These are phyloP conservation scores for Fusarium continuum DNA, from an alignment of 2,329 filamentous ascomycete species.

Conservation along the genomic window DNA sequence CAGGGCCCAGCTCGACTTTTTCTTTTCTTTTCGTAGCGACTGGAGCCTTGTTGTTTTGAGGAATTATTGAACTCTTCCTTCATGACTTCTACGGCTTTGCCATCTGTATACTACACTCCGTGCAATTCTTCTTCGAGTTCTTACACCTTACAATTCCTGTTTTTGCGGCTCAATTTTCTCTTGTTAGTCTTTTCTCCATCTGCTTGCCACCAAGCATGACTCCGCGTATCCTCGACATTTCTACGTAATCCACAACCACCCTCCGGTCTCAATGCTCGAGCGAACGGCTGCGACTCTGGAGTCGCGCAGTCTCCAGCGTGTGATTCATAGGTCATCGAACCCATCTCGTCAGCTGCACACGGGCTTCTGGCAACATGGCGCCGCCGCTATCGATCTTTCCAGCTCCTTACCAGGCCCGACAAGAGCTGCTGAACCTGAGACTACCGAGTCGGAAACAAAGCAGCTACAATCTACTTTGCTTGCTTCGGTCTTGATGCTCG, in stretches of 20 bases:
- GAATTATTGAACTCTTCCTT: background rate
- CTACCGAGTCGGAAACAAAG: conserved; percentile 38
- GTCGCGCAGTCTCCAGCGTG: conserved; percentile 63
- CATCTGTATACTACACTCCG: background rate
- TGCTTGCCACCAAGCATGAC: conserved; percentile 39
- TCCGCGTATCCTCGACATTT: conserved; percentile 9
- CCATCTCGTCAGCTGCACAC: conserved; percentile 57
- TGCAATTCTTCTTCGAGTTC: background rate
- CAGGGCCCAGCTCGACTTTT: conserved; percentile 16
- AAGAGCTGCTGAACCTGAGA: conserved; percentile 36
- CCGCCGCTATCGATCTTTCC: conserved; percentile 58
- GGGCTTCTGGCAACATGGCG: conserved; percentile 65
- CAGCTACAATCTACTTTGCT: conserved; percentile 46
- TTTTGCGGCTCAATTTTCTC: background rate
- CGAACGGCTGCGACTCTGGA: conserved; percentile 65
- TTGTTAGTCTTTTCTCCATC: background rate
- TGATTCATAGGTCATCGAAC: conserved; percentile 55
- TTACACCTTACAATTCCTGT: conserved; percentile 18
- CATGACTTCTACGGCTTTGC: background rate
- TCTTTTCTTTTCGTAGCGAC: background rate
- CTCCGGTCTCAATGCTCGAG: conserved; percentile 61
- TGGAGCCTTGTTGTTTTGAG: background rate
- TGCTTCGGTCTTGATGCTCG: conserved; percentile 62
- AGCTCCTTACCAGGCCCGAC: conserved; percentile 52
- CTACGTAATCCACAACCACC: conserved; percentile 24